These are phyloP conservation scores for Trichosporon sp. DNA, from an alignment of 1,284 basidiomycete species.

Conservation along the genomic window DNA sequence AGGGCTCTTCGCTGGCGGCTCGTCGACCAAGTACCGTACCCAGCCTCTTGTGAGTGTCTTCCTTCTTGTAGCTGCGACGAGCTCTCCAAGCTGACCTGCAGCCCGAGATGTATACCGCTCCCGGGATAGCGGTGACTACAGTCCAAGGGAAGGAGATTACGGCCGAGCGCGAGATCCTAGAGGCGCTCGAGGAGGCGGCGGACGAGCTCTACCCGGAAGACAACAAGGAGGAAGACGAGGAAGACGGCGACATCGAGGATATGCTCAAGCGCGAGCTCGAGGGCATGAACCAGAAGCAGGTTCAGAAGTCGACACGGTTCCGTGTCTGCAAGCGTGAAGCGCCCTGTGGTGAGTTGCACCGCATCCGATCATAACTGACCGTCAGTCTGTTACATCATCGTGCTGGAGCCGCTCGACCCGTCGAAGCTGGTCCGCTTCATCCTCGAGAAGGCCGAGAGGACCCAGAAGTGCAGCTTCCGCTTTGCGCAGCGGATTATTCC, in stretches of 20 bases:
- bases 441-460: slow-evolving; percentile 34
- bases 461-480: slow-evolving; percentile 35
- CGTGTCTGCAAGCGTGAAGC: slow-evolving; percentile 26
- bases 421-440: slow-evolving; percentile 32
- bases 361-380: background rate
- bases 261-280: slow-evolving; percentile 40
- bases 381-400: slow-evolving; percentile 34
- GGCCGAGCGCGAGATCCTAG: slow-evolving; percentile 42
- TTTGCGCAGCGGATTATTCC: slow-evolving; percentile 38
- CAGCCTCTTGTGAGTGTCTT: slow-evolving; percentile 19
- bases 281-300: slow-evolving; percentile 20
- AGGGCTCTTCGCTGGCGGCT: slow-evolving; percentile 17
- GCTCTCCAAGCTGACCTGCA: slow-evolving; percentile 9
- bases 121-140: slow-evolving; percentile 39
- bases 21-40: slow-evolving; percentile 14
- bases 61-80: background rate
- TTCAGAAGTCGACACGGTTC: slow-evolving; percentile 38
- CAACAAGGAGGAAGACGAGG: slow-evolving; percentile 22
- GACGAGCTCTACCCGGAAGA: slow-evolving; percentile 43
- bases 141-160: slow-evolving; percentile 37
- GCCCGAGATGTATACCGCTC: slow-evolving; percentile 33
- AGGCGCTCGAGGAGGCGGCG: slow-evolving; percentile 38
- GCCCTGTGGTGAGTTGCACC: slow-evolving; percentile 30
- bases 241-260: slow-evolving; percentile 39
- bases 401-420: slow-evolving; percentile 22